Evolutionary conservation across 345 rosid species (phyloP), one percentile per base, ranked within the genome.

Genomic region (Populus nigra): DNA sequence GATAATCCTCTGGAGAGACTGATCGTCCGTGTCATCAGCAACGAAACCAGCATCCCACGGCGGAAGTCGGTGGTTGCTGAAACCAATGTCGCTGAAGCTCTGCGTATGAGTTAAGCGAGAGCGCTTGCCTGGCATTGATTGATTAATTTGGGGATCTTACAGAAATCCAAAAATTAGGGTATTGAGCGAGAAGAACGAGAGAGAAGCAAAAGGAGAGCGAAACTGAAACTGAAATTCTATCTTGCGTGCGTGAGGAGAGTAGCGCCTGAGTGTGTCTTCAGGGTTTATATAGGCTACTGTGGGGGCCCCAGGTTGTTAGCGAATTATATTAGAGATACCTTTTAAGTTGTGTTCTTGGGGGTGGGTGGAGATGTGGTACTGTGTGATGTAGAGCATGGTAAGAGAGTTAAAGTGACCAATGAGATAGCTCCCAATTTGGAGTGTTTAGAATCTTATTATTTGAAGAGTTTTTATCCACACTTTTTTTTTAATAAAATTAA

Each of bases 101-200:
- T 73, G 50, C 41, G 88, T 85, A 22, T 77, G 83, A 33, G 55
- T 50, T 8, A 25, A 50, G 57, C 82, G 82, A 74, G 82, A 76
- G 36, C 87, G 86, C 80, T 88, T 88, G 80, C 79, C 80, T 22
- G 85, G 73, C 87, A 80, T 85, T 50, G n/a, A 50, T 50, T 50
- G 57, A 50, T 50, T 50, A 7, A 9, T 39, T 39, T 39, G 43
- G 2, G 49, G 22, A 17, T 36, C 27, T 8, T 47, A 7, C 31
- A 5, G 0, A 3, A 27, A 45, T 27, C 3, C 22, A 20, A 49
- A 25, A 45, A 23, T 63, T 74, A 47, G 39, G 70, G 69, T 72
- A 57, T 15, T 1, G 55, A 27, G 65, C 15, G 35, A 13, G 65
- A 18, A 16, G n/a, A 39, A 12, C 6, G 31, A 6, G 25, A 27